Evolutionary conservation across 1,284 basidiomycete genomes (phyloP), one percentile per base, ranked within the genome.

Genomic region (Phenoliferia sp.): DNA sequence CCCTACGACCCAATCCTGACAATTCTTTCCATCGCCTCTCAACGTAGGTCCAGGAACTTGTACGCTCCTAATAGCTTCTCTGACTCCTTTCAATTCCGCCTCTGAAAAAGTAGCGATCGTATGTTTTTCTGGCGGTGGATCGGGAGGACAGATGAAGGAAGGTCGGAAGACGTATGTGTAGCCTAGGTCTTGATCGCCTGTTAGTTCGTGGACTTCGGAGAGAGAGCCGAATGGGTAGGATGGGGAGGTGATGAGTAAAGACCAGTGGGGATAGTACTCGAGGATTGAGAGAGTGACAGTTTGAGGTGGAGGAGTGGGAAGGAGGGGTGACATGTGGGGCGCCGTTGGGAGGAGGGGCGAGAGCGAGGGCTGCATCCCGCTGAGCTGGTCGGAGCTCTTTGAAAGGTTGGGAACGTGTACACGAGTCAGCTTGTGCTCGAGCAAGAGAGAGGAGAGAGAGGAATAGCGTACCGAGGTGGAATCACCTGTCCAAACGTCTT

Each of bases 261-360:
- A 52, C 48, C 48, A 52, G 48, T 52, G 48, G 48, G 48, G 48
- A 6, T n/a, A 9, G 48, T 6, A 9, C 17, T 52, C 48, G 48
- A 52, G 48, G 48, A 52, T 6, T 19, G 48, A 52, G 48, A 52
- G 48, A 7, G 48, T 52, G 9, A 34, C 69, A 70, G 62, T 70
- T 70, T 32, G 67, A 68, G 22, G 61, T 70, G 64, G 69, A 70
- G 62, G 39, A 54, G 44, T 50, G 58, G 16, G 36, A 19, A 33
- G 19, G 59, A 31, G 59, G 6, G 15, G 10, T 3, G 29, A 33
- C 31, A n/a, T 10, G 39, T n/a, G n/a, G n/a, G n/a, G n/a, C n/a
- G n/a, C n/a, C n/a, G n/a, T n/a, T n/a, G n/a, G n/a, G n/a, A n/a
- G n/a, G n/a, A n/a, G n/a, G n/a, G n/a, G n/a, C n/a, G n/a, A n/a